phyloP scores from a whole-genome alignment of 2,329 filamentous ascomycete species.

The Colletotrichum tofieldiae region DNA sequence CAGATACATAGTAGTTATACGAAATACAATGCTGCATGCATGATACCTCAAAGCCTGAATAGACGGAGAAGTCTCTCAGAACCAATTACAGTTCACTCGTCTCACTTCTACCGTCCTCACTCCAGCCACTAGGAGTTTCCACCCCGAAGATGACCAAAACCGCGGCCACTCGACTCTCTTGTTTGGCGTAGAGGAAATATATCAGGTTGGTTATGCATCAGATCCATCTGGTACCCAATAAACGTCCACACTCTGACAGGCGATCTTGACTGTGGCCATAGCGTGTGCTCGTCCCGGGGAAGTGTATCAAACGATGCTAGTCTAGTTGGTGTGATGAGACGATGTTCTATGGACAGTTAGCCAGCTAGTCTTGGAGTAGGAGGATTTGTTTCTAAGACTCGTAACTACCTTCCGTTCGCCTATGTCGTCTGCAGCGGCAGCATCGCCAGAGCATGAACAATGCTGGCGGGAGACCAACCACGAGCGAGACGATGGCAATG shows the following conservation, averaged over 20 bases:
- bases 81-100: not conserved
- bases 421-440: not conserved
- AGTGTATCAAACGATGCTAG: not conserved
- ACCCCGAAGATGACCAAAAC: too few species aligned
- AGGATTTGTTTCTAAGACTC: not conserved
- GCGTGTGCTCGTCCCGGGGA: not conserved
- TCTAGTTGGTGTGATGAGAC: not conserved
- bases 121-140: not conserved
- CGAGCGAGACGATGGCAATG: conserved; percentile 17
- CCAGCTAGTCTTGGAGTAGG: not conserved
- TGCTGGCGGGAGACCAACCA: conserved; percentile 7
- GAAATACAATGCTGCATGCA: not conserved
- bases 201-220: not conserved
- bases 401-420: not conserved
- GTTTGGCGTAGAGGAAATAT: not conserved
- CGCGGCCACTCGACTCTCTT: not conserved
- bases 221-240: not conserved
- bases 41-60: not conserved
- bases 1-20: not conserved
- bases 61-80: not conserved
- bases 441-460: conserved; percentile 30
- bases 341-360: not conserved
- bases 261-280: not conserved
- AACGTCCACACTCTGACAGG: not conserved
- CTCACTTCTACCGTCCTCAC: not conserved